Evolutionary conservation across 805 yeast genomes (phyloP), one percentile per base, ranked within the genome.

Genomic region (Pichia paraexigua): DNA sequence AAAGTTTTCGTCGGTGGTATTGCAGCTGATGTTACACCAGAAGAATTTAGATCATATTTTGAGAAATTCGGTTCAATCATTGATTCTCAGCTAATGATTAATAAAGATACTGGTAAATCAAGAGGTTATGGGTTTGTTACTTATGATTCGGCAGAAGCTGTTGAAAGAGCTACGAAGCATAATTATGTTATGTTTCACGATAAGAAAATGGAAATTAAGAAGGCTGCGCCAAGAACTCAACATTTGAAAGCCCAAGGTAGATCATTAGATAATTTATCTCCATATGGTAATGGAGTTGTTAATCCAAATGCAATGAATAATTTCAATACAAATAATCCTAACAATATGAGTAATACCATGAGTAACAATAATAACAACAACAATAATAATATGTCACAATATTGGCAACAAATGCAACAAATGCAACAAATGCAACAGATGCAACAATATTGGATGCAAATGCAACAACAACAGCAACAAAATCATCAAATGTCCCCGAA

Each of bases 81-180:
- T 60, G 98, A 94, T 69, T 96, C 97, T 47, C 97, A 91, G 71
- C 78, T 92, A 59, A 92, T 92, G 99, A 79, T 92, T 59, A 97
- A 92, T 69, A 94, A 92, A 70, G 97, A 91, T 67, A 87, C 97
- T 5, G 97, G 98, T 53, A 81, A 95, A 63, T 89, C 97, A 2
- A 80, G 98, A 72, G 99, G 99, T 25, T 92, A 90, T 68, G 99
- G 99, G 1, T 92, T 92, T 68, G 90, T 92, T 56, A 92, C 99
- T 15, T 92, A 86, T 70, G 98, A 92, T 63, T 80, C 95, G 20
- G 95, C 96, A 22, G 91, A 85, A 45, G 97, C 97, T 17, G 97
- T 92, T 44, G 97, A 91, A 62, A 77, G 82, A 59, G 95, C 88
- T 50, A 83, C 94, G 50, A 85, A 82, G 52, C 85, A 85, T 67